A percentile compares a stretch with the other conserved stretches of the same genome.
These are phyloP conservation scores for Penicillium sp. DNA, from an alignment of 2,329 filamentous ascomycete genomes.

Conservation along the genomic window DNA sequence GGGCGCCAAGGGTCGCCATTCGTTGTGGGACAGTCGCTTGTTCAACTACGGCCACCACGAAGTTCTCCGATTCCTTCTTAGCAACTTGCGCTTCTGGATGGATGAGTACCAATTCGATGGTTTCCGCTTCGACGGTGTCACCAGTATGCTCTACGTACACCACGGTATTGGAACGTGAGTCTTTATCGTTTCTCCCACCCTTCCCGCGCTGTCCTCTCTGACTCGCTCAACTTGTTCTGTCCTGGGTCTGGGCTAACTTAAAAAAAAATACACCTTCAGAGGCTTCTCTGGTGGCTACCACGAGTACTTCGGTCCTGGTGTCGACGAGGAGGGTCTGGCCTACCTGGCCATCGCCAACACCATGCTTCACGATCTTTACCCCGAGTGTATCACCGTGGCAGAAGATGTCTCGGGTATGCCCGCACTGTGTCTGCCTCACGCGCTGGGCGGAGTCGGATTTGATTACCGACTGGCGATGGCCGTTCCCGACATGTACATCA, in stretches of 20 bases:
- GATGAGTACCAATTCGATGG: slow-evolving; percentile 95
- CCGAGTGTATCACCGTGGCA: slow-evolving; percentile 81
- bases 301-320: slow-evolving; percentile 85
- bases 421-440: slow-evolving; percentile 79
- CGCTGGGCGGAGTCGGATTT: slow-evolving; percentile 86
- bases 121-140: slow-evolving; percentile 96
- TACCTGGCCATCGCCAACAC: slow-evolving; percentile 97
- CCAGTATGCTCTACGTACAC: slow-evolving; percentile 94
- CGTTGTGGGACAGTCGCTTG: slow-evolving; percentile 90
- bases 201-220: neutral
- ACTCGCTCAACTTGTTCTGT: no score
- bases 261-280: slow-evolving; percentile 38
- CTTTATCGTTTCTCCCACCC: neutral
- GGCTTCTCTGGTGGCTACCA: slow-evolving; percentile 98
- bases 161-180: slow-evolving; percentile 94
- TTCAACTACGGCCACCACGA: slow-evolving; percentile 98
- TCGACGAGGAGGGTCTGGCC: slow-evolving; percentile 88
- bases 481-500: slow-evolving; percentile 98
- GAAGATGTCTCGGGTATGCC: slow-evolving; percentile 99
- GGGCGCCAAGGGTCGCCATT: slow-evolving; percentile 76
- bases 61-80: slow-evolving; percentile 89
- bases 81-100: slow-evolving; percentile 98
- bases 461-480: slow-evolving; percentile 98
- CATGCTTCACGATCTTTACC: slow-evolving; percentile 86
- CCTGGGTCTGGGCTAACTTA: neutral